Evolutionary conservation across 2,329 filamentous ascomycete species (phyloP), one percentile per base, ranked within the genome.

Genomic region (Sporothrix brunneoviolacea): DNA sequence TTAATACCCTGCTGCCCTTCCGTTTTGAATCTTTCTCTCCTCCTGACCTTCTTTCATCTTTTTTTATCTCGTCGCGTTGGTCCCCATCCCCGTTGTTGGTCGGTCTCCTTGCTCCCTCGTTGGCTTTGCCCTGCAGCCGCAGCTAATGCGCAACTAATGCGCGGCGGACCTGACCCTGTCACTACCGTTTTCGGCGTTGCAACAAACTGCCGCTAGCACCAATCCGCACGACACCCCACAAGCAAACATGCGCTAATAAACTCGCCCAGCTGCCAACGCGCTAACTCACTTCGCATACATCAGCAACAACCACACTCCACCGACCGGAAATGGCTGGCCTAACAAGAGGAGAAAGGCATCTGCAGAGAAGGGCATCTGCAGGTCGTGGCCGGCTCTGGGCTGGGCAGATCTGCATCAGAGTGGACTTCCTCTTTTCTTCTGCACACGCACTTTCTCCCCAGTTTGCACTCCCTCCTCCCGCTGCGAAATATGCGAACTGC

Each of bases 141-240:
- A 49, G 36, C 42, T 46, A 50, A 49, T 50, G 41, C 41, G 35
- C 24, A 28, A 36, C 35, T 53, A 44, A 39, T 48, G 50, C 47
- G 32, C 10, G 33, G 47, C 24, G 38, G 28, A 39, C 37, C 50
- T 43, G 47, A 33, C 50, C 51, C 46, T 53, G 51, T 28, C 38
- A 48, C 44, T 55, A 35, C 55, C 55, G 55, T 50, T 57, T 57
- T 55, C 55, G 55, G 51, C 50, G 47, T 37, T 50, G 28, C n/a
- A 46, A 41, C 30, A 48, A 40, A 30, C 32, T n/a, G 39, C 41
- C 41, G 47, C 53, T 52, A 52, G 43, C 42, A 50, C 41, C 36
- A 33, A 44, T 48, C 36, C 41, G 39, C 28, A 22, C 37, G 8
- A 21, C 32, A 19, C 32, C 41, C 51, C 51, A 49, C 46, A 46